Base-by-base conservation (phyloP, 805 yeast genomes). In the Monosporozyma unispora region DNA sequence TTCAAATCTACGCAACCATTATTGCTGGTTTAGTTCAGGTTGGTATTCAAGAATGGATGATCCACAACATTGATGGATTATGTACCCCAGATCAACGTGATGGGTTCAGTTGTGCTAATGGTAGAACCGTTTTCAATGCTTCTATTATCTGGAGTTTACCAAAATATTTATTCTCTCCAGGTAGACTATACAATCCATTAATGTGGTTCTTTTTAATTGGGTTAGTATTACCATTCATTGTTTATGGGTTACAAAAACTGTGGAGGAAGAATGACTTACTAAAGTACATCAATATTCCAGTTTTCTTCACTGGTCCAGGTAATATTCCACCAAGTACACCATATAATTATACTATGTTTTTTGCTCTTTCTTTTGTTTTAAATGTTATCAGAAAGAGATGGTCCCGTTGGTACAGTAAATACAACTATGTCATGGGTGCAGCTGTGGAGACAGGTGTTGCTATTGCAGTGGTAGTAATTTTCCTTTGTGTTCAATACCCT, bases 321-420 rank as follows among this genome's bases (percentile, higher is more conserved):
- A 71, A 73, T 55, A 78, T 82, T 57, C 90, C 91, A 14, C 90
- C 91, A 40, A 83, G 86, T 37, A 81, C 88, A 4, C 80, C 85
- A 27, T 82, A 81, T 63, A 81, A 80, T 62, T 81, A 80, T 63
- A 75, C 81, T 1, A 73, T 78, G 22, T 80, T 79, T 35, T 70
- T 79, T 46, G 63, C 68, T 2, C 56, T 75, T 48, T 74, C 80
- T 8, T 73, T 66, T 49, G 54, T 69, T 28, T 70, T 79, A 62
- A 72, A 71, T 56, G 61, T 66, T 37, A 65, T 80, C 44, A 76
- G 74, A 53, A 69, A 67, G 43, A 67, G 67, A 50, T 79, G 76
- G 67, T 68, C 76, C 4, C 58, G 63, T 25, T 80, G 84, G 84
- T 77, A 81, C 74, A 78, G 74, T 46, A 79, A 78, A 57, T 80